A percentile compares a stretch with the other conserved stretches of the same genome.
These are phyloP conservation scores for Dactylellina parvicollis DNA, from an alignment of 2,329 filamentous ascomycete genomes.

Conservation along the genomic window DNA sequence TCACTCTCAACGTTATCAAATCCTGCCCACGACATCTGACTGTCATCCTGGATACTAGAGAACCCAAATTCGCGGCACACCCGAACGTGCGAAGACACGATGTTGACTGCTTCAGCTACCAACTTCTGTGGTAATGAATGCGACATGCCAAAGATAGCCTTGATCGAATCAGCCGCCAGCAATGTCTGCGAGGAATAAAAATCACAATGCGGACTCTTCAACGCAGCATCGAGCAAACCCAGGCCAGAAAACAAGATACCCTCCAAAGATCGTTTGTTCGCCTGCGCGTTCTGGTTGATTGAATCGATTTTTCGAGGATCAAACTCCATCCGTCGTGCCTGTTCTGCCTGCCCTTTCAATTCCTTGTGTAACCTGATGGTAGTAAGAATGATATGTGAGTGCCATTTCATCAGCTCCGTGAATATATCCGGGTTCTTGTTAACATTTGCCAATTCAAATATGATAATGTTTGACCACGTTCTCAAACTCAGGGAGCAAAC, in stretches of 20 bases:
- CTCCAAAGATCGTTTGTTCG: conserved; percentile 21
- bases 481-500: conserved; percentile 73
- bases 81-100: conserved; percentile 53
- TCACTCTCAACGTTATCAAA: conserved; percentile 61
- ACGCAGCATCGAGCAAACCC: conserved; percentile 8
- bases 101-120: conserved; percentile 55
- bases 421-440: conserved; percentile 62
- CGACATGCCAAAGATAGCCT: conserved; percentile 27
- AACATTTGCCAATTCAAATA: conserved; percentile 67
- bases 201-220: conserved; percentile 25
- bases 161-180: conserved; percentile 14
- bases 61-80: conserved; percentile 53
- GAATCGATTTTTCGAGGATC: conserved; percentile 11
- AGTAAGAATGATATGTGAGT: conserved; percentile 69
- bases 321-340: conserved; percentile 13
- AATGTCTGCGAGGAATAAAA: conserved; percentile 33
- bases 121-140: conserved; percentile 55
- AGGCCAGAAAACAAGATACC: conserved; percentile 18
- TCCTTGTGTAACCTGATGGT: conserved; percentile 69
- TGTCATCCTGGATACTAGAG: conserved; percentile 66
- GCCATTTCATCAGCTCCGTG: conserved; percentile 68
- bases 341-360: conserved; percentile 62
- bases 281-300: conserved; percentile 11
- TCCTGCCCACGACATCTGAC: conserved; percentile 69
- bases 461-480: conserved; percentile 71